Conservation (phyloP, 495 filamentous ascomycete genomes). For the Aspergillus sclerotiicarbonarius region DNA sequence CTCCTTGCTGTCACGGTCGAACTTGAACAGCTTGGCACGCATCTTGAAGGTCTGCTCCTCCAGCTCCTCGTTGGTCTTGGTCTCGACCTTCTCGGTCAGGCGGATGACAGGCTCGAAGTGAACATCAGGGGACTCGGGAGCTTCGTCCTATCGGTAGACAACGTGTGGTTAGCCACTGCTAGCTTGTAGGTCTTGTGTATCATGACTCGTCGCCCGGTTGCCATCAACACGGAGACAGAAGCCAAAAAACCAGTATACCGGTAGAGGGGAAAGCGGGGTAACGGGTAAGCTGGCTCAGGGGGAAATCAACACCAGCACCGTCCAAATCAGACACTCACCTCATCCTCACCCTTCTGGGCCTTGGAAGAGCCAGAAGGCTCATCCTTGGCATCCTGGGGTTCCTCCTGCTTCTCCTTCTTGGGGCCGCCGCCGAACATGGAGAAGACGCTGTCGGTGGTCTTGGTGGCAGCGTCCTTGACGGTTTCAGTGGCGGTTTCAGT, state of each 20-base stretch:
- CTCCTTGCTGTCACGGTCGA: conserved; percentile 82
- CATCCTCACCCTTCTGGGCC: conserved; percentile 65
- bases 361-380: conserved; percentile 87
- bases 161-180: conserved; percentile 1
- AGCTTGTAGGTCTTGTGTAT: neutral
- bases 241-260: conserved; percentile 1
- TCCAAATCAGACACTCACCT: conserved; percentile 37
- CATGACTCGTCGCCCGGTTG: neutral
- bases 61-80: conserved; percentile 96
- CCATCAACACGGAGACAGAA: conserved; percentile 1
- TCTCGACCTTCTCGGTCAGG: conserved; percentile 92
- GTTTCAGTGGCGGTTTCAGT: conserved; percentile 33
- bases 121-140: conserved; percentile 82
- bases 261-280: conserved; percentile 4
- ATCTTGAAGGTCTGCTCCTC: conserved; percentile 99
- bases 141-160: conserved; percentile 51
- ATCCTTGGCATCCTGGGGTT: conserved; percentile 68
- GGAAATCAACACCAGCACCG: neutral
- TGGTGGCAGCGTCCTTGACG: conserved; percentile 49
- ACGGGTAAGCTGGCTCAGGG: conserved; percentile 2
- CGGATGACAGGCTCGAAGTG: conserved; percentile 96
- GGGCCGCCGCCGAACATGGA: conserved; percentile 96
- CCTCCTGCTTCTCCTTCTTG: conserved; percentile 80
- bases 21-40: conserved; percentile 99
- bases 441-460: conserved; percentile 75